A percentile compares a stretch with the other conserved stretches of the same genome.
Conservation (phyloP, 768 basidiomycete genomes). For the Coprinellus aureogranulatus region DNA sequence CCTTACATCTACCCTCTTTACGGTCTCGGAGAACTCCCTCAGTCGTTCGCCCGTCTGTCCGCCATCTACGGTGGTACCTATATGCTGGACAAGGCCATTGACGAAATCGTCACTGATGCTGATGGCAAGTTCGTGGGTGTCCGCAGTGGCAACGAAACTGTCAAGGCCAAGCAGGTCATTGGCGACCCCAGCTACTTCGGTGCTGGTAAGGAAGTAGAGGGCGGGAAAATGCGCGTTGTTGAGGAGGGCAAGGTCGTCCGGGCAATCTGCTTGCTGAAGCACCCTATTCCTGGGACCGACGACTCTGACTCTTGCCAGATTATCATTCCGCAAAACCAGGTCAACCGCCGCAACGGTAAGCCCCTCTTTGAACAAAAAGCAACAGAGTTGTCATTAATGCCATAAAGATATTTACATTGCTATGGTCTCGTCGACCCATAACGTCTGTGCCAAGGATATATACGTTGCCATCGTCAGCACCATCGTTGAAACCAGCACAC, state of each 20-base stretch:
- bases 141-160: slow-evolving; percentile 83
- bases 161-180: slow-evolving; percentile 96
- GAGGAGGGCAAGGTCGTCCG: slow-evolving; percentile 94
- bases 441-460: slow-evolving; percentile 93
- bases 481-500: slow-evolving; percentile 91
- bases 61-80: slow-evolving; percentile 99
- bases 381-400: neutral
- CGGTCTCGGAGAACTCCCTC: slow-evolving; percentile 97
- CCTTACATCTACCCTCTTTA: slow-evolving; percentile 99
- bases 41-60: slow-evolving; percentile 95
- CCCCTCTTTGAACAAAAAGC: slow-evolving; percentile 4
- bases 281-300: slow-evolving; percentile 96
- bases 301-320: slow-evolving; percentile 94
- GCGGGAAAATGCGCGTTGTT: slow-evolving; percentile 81
- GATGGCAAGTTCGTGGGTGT: slow-evolving; percentile 93
- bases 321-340: slow-evolving; percentile 98
- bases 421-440: slow-evolving; percentile 94
- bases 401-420: slow-evolving; percentile 94
- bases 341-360: slow-evolving; percentile 86
- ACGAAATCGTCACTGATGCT: slow-evolving; percentile 82
- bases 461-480: slow-evolving; percentile 98
- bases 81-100: slow-evolving; percentile 96
- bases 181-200: slow-evolving; percentile 98
- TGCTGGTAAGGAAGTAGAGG: slow-evolving; percentile 58
- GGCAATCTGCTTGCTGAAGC: slow-evolving; percentile 97